Evolutionary conservation across 768 basidiomycete species (phyloP).

Genomic region (Suillus brevipes): DNA sequence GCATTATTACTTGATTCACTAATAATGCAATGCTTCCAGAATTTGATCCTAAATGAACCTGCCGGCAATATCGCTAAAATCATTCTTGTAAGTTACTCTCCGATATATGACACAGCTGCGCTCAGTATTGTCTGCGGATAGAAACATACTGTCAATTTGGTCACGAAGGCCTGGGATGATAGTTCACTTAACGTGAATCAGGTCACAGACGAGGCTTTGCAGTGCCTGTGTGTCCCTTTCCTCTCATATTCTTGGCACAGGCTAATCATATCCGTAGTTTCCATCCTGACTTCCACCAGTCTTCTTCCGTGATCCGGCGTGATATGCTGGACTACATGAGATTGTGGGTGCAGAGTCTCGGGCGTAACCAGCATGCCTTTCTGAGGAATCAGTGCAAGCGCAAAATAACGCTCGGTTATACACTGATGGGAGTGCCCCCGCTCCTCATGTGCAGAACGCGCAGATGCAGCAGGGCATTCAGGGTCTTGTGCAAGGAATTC

Average conservation of each 20-base stretch:
- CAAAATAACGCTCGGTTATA: conserved; percentile 68
- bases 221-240: conserved; percentile 55
- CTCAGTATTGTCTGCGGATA: conserved; percentile 21
- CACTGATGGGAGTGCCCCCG: conserved; percentile 50
- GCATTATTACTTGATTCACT: neutral
- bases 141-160: conserved; percentile 64
- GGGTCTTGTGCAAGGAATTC: conserved; percentile 47
- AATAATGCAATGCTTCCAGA: conserved; percentile 38
- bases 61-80: conserved; percentile 74
- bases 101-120: neutral
- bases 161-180: conserved; percentile 85
- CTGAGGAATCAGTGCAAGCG: conserved; percentile 65
- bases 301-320: conserved; percentile 62
- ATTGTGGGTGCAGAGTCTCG: conserved; percentile 57
- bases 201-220: conserved; percentile 60
- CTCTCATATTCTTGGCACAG: neutral
- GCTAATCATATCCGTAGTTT: conserved; percentile 46
- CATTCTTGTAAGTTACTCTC: conserved; percentile 52
- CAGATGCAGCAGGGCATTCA: conserved; percentile 48
- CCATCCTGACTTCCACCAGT: conserved; percentile 80
- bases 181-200: conserved; percentile 54
- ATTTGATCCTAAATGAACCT: conserved; percentile 79
- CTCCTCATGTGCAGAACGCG: conserved; percentile 50
- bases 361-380: conserved; percentile 50
- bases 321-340: conserved; percentile 74